phyloP scores from a whole-genome alignment of 2,329 filamentous ascomycete genomes.

The Epichloe amarillans region DNA sequence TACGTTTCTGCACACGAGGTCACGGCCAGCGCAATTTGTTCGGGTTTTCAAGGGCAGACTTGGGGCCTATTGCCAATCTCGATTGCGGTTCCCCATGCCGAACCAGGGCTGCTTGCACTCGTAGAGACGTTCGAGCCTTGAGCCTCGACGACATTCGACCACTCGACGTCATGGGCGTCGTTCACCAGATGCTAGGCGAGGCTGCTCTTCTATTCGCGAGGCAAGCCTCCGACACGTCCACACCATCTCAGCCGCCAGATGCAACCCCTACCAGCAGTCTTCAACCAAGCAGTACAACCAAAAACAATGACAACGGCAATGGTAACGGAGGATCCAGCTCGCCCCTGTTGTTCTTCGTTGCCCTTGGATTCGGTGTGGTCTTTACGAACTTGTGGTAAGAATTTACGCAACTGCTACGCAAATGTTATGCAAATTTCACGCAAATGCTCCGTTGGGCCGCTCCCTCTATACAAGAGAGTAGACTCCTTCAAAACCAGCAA shows the following conservation, averaged over 20 bases:
- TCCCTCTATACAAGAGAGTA: not conserved
- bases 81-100: slow-evolving; percentile 1
- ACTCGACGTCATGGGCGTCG: slow-evolving; percentile 19
- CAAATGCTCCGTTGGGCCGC: not conserved
- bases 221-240: slow-evolving; percentile 13
- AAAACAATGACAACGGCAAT: slow-evolving; percentile 10
- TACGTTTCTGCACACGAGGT: not conserved
- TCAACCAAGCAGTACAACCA: slow-evolving; percentile 6
- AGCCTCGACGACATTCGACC: not conserved
- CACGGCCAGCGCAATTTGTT: not conserved
- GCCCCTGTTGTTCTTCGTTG: slow-evolving; percentile 66
- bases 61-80: not conserved
- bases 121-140: not conserved
- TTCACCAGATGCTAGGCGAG: slow-evolving; percentile 24
- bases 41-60: not conserved
- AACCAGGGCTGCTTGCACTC: not conserved
- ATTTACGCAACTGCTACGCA: not conserved
- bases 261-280: slow-evolving; percentile 7
- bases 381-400: slow-evolving; percentile 96
- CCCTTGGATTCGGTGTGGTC: slow-evolving; percentile 90
- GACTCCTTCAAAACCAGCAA: not conserved
- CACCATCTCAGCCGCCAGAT: slow-evolving; percentile 5
- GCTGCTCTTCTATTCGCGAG: slow-evolving; percentile 24
- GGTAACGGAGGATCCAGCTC: slow-evolving; percentile 23
- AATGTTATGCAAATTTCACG: not conserved